A percentile compares a stretch with the other conserved stretches of the same genome.
Evolutionary conservation across 768 basidiomycete genomes (phyloP).

Genomic region (Chalciporus piperatus): DNA sequence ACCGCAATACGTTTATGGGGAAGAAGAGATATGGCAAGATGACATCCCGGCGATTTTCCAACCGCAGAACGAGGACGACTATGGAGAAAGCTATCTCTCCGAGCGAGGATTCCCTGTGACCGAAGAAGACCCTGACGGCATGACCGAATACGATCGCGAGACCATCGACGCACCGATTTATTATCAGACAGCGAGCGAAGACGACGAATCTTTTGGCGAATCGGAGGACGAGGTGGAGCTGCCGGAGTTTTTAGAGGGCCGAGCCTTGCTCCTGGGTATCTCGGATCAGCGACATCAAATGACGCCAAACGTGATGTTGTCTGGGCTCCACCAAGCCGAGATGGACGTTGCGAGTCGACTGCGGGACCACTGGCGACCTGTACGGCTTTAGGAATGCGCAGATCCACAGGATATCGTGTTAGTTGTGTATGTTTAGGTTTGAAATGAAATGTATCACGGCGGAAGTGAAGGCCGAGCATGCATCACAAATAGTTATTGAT

Average conservation of each 20-base stretch:
- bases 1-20: conserved; percentile 1
- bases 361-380: conserved; percentile 65
- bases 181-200: not conserved
- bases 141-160: not conserved
- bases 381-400: conserved; percentile 39
- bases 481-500: not conserved
- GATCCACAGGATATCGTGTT: not conserved
- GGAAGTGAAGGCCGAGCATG: not conserved
- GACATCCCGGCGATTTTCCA: not conserved
- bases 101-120: not conserved
- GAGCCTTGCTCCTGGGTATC: conserved; percentile 46
- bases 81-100: not conserved
- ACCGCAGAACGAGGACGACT: not conserved
- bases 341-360: conserved; percentile 57
- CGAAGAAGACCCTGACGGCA: not conserved
- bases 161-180: not conserved
- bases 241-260: conserved; percentile 49
- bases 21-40: not conserved
- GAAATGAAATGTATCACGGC: not conserved
- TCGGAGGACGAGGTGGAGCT: not conserved
- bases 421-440: not conserved
- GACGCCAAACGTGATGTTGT: conserved; percentile 7
- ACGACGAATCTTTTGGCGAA: not conserved
- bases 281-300: conserved; percentile 9
- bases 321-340: conserved; percentile 48